Conservation (phyloP, 257 asterid species). For the Verbascum thapsus region DNA sequence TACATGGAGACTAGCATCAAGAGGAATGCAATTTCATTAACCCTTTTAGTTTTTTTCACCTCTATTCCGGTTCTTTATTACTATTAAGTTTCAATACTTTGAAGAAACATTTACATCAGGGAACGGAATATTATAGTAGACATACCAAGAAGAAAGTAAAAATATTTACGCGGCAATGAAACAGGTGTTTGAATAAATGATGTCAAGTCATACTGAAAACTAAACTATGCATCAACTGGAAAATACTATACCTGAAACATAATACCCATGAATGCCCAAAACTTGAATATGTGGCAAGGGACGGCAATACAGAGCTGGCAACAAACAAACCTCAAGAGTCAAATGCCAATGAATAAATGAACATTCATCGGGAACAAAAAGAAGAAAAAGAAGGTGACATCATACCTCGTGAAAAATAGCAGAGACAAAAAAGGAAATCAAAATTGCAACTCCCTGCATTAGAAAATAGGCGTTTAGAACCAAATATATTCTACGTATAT, state of each 20-base stretch:
- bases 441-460: slow-evolving; percentile 72
- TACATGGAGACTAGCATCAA: slow-evolving; percentile 7
- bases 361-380: slow-evolving; percentile 22
- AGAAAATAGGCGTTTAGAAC: slow-evolving; percentile 26
- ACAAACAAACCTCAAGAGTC: slow-evolving; percentile 30
- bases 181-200: background rate
- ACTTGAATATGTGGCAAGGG: slow-evolving; percentile 95
- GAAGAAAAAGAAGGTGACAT: slow-evolving; percentile 2
- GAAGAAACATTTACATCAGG: background rate
- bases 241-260: slow-evolving; percentile 78
- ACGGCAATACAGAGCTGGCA: slow-evolving; percentile 90
- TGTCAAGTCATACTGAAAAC: slow-evolving; percentile 2
- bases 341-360: too few relatives aligned
- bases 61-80: slow-evolving; percentile 11
- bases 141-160: background rate
- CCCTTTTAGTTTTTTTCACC: background rate
- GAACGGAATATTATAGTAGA: background rate
- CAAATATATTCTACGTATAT: too few relatives aligned
- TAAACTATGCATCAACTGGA: background rate
- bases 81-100: background rate
- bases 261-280: slow-evolving; percentile 93
- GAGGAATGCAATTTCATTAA: background rate
- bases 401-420: slow-evolving; percentile 97
- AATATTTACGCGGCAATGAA: slow-evolving; percentile 6
- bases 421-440: slow-evolving; percentile 82